Conservation (phyloP, 345 rosid genomes). For the Hibiscus trionum region DNA sequence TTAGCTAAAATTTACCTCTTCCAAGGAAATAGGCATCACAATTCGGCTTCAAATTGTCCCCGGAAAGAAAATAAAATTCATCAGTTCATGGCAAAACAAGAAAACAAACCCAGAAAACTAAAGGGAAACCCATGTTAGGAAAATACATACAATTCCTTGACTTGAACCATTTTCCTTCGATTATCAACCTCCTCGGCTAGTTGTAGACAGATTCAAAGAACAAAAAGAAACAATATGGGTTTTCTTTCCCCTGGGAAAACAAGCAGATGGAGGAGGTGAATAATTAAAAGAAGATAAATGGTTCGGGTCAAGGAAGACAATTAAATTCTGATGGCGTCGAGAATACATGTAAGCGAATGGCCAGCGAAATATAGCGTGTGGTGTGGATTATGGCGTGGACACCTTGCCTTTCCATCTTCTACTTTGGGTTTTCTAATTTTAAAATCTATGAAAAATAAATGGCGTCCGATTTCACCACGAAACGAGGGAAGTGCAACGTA, state of each 20-base stretch:
- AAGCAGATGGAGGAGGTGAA: neutral
- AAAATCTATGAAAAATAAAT: no score
- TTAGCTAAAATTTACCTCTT: constrained; percentile 36
- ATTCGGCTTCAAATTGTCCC: constrained; percentile 38
- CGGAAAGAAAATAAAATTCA: neutral
- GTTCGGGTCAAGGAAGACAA: neutral
- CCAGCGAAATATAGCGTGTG: neutral
- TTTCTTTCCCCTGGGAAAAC: neutral
- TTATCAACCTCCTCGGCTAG: neutral
- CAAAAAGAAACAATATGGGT: neutral
- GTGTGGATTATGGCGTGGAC: neutral
- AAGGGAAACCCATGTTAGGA: neutral
- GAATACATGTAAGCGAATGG: neutral
- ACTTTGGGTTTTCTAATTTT: neutral
- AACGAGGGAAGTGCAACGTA: no score
- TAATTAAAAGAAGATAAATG: neutral
- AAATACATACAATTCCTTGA: constrained; percentile 66
- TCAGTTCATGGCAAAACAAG: constrained; percentile 7
- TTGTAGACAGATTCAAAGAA: neutral
- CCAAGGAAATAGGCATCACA: constrained; percentile 57
- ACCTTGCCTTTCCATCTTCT: neutral
- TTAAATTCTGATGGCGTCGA: neutral
- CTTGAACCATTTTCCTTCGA: constrained; percentile 41
- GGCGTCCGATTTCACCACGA: no score
- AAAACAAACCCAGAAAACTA: neutral